A percentile compares a stretch with the other conserved stretches of the same genome.
Evolutionary conservation across 805 yeast species (phyloP).

Genomic region (Grigorovia humatica): DNA sequence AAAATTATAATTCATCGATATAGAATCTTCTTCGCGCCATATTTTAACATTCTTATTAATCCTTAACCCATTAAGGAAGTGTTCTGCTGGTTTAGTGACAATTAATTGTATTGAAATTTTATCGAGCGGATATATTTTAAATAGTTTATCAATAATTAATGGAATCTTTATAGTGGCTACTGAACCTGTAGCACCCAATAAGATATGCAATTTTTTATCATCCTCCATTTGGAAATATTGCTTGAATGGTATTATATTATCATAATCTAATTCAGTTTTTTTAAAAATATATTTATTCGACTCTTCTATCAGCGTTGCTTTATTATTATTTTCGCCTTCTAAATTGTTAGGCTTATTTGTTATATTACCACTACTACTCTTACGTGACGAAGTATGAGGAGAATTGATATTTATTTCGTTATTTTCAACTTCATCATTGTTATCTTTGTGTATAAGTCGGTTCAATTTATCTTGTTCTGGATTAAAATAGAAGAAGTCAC

Average conservation of each 20-base stretch:
- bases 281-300: conserved; percentile 2
- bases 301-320: background rate
- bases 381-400: background rate
- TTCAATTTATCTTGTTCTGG: background rate
- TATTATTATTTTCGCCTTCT: background rate
- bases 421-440: background rate
- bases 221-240: conserved; percentile 62
- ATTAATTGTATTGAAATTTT: conserved; percentile 77
- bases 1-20: conserved; percentile 1
- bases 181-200: conserved; percentile 90
- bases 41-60: conserved; percentile 67
- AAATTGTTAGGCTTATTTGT: background rate
- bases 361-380: background rate
- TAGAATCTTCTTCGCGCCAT: conserved; percentile 75
- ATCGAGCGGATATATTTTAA: conserved; percentile 63
- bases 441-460: background rate
- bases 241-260: conserved; percentile 62
- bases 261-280: conserved; percentile 3
- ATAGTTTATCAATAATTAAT: conserved; percentile 73
- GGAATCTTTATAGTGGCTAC: conserved; percentile 96
- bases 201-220: conserved; percentile 77
- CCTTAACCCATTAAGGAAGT: conserved; percentile 52
- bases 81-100: conserved; percentile 67
- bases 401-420: background rate
- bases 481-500: conserved; percentile 26